These are phyloP conservation scores for Phytophthora tubulina DNA, from an alignment of 352 stramenopile species.

Conservation along the genomic window DNA sequence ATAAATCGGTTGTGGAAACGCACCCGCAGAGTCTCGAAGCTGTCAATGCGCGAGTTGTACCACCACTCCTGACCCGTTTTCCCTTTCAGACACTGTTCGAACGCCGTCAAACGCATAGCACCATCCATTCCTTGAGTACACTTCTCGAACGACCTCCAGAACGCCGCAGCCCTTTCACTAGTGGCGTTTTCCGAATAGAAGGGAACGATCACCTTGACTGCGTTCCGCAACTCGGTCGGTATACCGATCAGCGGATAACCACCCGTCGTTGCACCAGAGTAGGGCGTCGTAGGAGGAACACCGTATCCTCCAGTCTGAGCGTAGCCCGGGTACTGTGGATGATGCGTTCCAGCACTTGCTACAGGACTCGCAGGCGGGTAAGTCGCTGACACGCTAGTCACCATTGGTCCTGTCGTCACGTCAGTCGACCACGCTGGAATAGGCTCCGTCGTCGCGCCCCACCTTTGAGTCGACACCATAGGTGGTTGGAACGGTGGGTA, in stretches of 20 bases:
- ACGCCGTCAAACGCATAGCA: background rate
- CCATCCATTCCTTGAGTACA: background rate
- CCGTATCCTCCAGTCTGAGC: too few relatives aligned
- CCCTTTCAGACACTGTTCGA: background rate
- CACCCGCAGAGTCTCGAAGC: constrained; percentile 1
- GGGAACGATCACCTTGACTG: constrained; percentile 9
- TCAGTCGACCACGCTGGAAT: background rate
- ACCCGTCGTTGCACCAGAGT: too few relatives aligned
- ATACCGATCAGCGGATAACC: background rate
- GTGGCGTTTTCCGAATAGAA: constrained; percentile 1
- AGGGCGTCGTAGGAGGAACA: too few relatives aligned
- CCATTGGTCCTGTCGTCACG: background rate
- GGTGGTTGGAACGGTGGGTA: constrained; percentile 8
- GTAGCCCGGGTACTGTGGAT: background rate
- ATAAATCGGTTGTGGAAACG: constrained; percentile 20
- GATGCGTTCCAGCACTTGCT: background rate
- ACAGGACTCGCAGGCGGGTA: too few relatives aligned
- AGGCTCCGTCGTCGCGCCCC: background rate
- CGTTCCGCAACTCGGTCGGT: background rate
- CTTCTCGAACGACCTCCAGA: constrained; percentile 8
- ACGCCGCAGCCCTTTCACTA: background rate
- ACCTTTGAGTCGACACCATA: background rate
- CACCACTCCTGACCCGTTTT: background rate
- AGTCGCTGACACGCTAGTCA: background rate
- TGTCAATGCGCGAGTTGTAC: background rate